Evolutionary conservation across 73 alveolate species (phyloP).

Genomic region (Paramecium sonneborni): DNA sequence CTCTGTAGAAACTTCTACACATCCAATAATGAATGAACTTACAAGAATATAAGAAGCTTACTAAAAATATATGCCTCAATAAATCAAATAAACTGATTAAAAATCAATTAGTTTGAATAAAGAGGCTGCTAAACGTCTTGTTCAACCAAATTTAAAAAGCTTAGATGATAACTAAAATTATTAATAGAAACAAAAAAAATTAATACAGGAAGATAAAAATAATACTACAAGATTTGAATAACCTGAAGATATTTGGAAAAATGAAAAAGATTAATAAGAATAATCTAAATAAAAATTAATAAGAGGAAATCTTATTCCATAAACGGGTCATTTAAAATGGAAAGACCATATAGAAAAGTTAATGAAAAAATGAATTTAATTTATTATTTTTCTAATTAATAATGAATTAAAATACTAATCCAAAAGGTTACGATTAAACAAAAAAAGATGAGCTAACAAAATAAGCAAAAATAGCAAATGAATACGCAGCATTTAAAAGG

Average conservation of each 20-base stretch:
- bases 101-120: background rate
- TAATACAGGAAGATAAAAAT: conserved; percentile 14
- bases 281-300: background rate
- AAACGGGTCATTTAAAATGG: conserved; percentile 53
- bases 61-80: background rate
- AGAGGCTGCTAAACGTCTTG: conserved; percentile 9
- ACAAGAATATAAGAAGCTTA: background rate
- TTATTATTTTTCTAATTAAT: background rate
- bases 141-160: background rate
- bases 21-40: conserved; percentile 6
- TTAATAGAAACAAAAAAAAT: background rate
- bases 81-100: background rate
- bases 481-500: too few relatives aligned
- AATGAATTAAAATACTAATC: too few relatives aligned
- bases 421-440: too few relatives aligned
- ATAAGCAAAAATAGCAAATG: too few relatives aligned
- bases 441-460: too few relatives aligned
- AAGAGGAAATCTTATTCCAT: conserved; percentile 30
- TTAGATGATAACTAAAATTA: conserved; percentile 10
- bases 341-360: conserved; percentile 17
- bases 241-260: conserved; percentile 14
- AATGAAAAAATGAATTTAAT: background rate
- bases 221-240: background rate
- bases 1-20: background rate
- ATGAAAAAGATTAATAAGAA: background rate